Base-by-base conservation (phyloP, 1,284 basidiomycete species). In the Ganoderma lucidum region DNA sequence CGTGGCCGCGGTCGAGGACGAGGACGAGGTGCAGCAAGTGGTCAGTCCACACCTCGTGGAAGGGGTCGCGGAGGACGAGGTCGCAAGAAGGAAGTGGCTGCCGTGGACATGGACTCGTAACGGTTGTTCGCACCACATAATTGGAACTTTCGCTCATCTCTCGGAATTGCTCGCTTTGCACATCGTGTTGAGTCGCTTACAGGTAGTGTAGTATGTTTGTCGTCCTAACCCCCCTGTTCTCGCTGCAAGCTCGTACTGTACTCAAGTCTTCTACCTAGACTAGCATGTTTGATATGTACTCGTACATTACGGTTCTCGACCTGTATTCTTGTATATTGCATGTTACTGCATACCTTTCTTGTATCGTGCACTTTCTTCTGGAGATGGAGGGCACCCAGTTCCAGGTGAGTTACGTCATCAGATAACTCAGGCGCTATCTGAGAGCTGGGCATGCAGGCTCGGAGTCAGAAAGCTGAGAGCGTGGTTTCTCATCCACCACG, bases 1-100 rank as follows among this genome's bases (percentile, higher is more conserved):
- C 78, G 81, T 59, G 80, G 81, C 35, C 82, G 86, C 45, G 83
- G 85, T 65, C 41, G 59, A 14, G 59, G 59, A 17, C 59, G 59
- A 15, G 59, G 59, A 39, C 41, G 59, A 28, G 58, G 58, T 19
- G 82, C 85, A n/a, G 59, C 85, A 83, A 69, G 79, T 81, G 55
- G 79, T 68, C 64, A 69, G 44, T 58, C 63, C 32, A 65, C 67
- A 19, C 63, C 64, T 62, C 58, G 72, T 63, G 59, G 75, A 71
- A 58, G 75, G 12, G 64, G 59, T 42, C 60, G 67, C 19, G 71
- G 72, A 35, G 71, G 72, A 35, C 60, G 77, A 65, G 76, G 74
- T 19, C 59, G 59, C 39, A 71, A 76, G 60, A 77, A 75, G 62
- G 77, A 75, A 67, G 75, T 71, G 48, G 72, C 69, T 1, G 69